Conservation (phyloP, 345 rosid genomes). For the Theobroma cacao region DNA sequence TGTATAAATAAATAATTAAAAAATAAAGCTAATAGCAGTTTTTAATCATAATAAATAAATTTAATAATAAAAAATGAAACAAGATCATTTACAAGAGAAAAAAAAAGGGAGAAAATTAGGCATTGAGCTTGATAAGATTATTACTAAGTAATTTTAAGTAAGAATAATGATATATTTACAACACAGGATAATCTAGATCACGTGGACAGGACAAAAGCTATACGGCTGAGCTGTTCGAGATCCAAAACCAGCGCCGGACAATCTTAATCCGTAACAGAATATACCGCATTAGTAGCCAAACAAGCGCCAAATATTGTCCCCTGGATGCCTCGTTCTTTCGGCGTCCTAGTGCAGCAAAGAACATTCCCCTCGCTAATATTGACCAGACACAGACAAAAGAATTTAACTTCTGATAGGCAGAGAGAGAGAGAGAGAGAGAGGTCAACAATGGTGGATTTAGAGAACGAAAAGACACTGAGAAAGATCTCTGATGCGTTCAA, state of each 20-base stretch:
- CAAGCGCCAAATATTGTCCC: not conserved
- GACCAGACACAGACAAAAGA: not conserved
- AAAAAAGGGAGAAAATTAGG: no score
- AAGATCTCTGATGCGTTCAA: conserved; percentile 67
- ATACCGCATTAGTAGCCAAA: not conserved
- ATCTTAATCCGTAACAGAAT: not conserved
- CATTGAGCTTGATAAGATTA: no score
- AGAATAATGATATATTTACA: no score
- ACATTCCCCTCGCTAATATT: not conserved
- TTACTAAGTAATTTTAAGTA: no score
- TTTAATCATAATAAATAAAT: no score
- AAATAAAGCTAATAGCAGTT: no score
- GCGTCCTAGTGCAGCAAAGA: not conserved
- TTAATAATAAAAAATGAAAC: no score
- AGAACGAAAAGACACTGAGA: conserved; percentile 46
- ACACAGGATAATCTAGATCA: no score
- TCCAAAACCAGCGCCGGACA: not conserved
- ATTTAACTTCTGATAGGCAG: not conserved
- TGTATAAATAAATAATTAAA: no score
- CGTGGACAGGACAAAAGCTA: not conserved
- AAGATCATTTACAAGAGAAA: no score
- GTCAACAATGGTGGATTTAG: conserved; percentile 41
- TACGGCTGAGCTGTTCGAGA: not conserved
- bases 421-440: not conserved
- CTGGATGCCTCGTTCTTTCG: not conserved